Base-by-base conservation (phyloP, 306 rosid species). In the Senna tora region DNA sequence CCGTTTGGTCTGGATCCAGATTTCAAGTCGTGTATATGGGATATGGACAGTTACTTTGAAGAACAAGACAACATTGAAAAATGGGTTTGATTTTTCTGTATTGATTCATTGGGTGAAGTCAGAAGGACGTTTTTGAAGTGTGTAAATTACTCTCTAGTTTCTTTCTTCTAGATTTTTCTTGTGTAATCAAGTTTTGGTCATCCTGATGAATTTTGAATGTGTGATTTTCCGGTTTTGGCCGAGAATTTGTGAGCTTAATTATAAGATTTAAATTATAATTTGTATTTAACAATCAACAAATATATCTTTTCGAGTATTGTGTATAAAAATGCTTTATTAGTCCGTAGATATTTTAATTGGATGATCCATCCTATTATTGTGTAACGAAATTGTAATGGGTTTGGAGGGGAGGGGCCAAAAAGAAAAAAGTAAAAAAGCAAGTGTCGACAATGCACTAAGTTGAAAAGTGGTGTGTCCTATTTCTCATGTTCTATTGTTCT, bases 11-110 rank as follows among this genome's bases (percentile, higher is more conserved):
- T 80, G 0, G 71, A 73, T 6, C 74, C 39, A 7, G 92, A 87
- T 80, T 82, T 87, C 39, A 70, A 75, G n/a, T 84, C 89, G 0
- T 84, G 81, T 80, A 88, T 75, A 73, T 88, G 93, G 93, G 85
- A 88, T 62, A 80, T 84, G 4, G 90, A 88, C 17, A 47, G 67
- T 76, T 86, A 75, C 71, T 86, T 85, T 43, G 53, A 74, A 74
- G 81, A 71, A 3, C 22, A 58, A 57, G 42, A 32, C 6, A 38
- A 10, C 34, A 15, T 5, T 9, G 30, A 60, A 36, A 17, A 34
- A 2, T 33, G 45, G 17, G 17, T 12, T 14, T 22, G n/a, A 10
- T 41, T 8, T 41, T 2, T 11, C 7, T 51, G 30, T 25, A 1
- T 25, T 1, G 3, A 25, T 25, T 25, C 30, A 25, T 25, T 25